Conservation (phyloP, 108 stramenopile genomes). For the Heterococcus sp. region DNA sequence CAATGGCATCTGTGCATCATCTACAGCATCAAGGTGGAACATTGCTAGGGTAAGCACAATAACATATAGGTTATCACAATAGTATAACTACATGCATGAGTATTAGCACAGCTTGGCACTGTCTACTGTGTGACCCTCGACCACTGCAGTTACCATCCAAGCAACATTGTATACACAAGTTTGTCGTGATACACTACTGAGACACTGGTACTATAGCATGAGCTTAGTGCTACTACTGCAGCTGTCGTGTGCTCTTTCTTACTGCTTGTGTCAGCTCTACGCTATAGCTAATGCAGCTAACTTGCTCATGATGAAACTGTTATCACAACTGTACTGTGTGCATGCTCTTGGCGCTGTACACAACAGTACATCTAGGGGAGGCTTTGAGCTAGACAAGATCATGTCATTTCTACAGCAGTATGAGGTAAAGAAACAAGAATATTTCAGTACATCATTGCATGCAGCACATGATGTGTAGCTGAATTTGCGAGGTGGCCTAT, state of each 20-base stretch:
- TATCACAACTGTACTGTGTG: too few species aligned
- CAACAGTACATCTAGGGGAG: constrained; percentile 71
- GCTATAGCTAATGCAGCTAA: too few species aligned
- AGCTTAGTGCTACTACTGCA: too few species aligned
- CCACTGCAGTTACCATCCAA: too few species aligned
- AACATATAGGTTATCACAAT: background rate
- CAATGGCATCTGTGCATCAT: constrained; percentile 67
- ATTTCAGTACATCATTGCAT: too few species aligned
- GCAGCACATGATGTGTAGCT: too few species aligned
- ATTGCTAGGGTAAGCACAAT: constrained; percentile 64
- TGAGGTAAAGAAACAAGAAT: too few species aligned
- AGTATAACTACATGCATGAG: background rate
- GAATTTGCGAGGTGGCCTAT: too few species aligned
- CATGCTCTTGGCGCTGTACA: too few species aligned
- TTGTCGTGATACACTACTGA: background rate
- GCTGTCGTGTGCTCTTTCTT: too few species aligned
- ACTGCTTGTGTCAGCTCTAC: too few species aligned
- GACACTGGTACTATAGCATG: background rate
- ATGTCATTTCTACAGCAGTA: constrained; percentile 62
- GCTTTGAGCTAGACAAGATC: constrained; percentile 88
- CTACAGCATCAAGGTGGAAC: constrained; percentile 94
- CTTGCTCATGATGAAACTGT: too few species aligned
- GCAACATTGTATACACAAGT: background rate
- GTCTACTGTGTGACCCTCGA: background rate
- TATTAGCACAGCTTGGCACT: background rate